Conservation (phyloP, 208 protist species). For the Naegleria fowleri region DNA sequence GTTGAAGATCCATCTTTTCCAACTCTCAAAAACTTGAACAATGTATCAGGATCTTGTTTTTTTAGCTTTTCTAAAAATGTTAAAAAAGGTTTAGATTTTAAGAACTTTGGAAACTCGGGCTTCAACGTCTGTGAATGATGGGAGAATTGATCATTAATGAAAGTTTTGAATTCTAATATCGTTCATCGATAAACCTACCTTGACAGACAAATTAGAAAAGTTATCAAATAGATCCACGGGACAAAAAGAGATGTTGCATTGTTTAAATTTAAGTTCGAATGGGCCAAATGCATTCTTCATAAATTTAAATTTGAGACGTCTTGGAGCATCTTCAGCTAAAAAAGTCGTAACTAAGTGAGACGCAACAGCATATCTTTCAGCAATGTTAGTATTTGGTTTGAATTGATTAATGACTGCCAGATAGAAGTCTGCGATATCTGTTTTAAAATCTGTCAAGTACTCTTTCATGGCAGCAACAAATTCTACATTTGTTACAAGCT, state of each 20-base stretch:
- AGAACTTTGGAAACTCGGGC: background rate
- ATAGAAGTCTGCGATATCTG: background rate
- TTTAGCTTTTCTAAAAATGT: too few relatives aligned
- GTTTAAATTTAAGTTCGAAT: background rate
- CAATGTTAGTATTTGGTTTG: background rate
- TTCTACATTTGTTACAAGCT: background rate
- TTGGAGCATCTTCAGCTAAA: background rate
- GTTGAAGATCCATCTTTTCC: too few relatives aligned
- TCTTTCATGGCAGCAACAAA: background rate
- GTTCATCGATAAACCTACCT: background rate
- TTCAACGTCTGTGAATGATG: background rate
- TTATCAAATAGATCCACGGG: background rate
- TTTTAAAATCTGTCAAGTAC: background rate
- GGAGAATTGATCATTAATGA: too few relatives aligned
- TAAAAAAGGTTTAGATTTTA: too few relatives aligned
- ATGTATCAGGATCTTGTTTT: too few relatives aligned
- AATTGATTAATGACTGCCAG: background rate
- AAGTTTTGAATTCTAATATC: too few relatives aligned
- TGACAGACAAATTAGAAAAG: background rate
- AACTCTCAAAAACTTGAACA: too few relatives aligned
- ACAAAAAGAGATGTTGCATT: background rate
- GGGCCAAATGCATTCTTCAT: background rate
- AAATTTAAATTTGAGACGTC: background rate
- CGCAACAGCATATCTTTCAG: background rate
- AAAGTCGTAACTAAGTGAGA: background rate